Base-by-base conservation (phyloP, 2,329 filamentous ascomycete genomes). In the Volutella citrinella region DNA sequence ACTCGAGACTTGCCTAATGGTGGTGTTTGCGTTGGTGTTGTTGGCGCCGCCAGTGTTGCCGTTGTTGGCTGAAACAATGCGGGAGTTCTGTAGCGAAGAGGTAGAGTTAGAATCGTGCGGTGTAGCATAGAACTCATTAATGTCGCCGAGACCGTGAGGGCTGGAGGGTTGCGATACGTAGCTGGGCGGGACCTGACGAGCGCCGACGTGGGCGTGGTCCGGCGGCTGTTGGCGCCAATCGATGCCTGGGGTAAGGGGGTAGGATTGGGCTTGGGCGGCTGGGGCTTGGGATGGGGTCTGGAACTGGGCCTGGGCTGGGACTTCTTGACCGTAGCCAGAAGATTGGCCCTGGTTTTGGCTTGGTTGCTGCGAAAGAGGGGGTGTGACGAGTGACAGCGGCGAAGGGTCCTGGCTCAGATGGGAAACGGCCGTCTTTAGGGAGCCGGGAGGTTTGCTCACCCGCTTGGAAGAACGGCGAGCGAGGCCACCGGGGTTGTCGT, bases 401-500 rank as follows among this genome's bases (percentile, higher is more conserved):
- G 30, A 14, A 14, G 27, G 32, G 34, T 38, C 28, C 27, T 37
- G 32, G 22, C 25, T 25, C 29, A 25, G 40, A 38, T 52, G 39
- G 38, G 64, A 56, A 43, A 61, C 49, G 43, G 57, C 63, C 21
- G 68, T 70, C 51, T 66, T 65, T 45, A 71, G 47, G 48, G 59
- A 52, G 46, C 66, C 63, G 34, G 48, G 45, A 50, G 30, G 30
- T 36, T 71, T 67, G 68, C 72, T 74, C 55, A 72, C 61, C 51
- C 76, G 68, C 63, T 77, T 80, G 27, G 78, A 82, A 19, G 71
- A 66, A 46, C 74, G 66, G 44, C 76, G 76, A 45, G 60, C 65
- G 29, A 79, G 58, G 31, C 68, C 68, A 29, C 59, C 46, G 39
- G 63, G 65, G 51, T 70, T 73, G 52, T 74, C 70, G 66, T 75